Percentiles rank a stretch among this genome's conserved stretches.
Evolutionary conservation across 768 basidiomycete species (phyloP).

Genomic region (Auricularia sp.): DNA sequence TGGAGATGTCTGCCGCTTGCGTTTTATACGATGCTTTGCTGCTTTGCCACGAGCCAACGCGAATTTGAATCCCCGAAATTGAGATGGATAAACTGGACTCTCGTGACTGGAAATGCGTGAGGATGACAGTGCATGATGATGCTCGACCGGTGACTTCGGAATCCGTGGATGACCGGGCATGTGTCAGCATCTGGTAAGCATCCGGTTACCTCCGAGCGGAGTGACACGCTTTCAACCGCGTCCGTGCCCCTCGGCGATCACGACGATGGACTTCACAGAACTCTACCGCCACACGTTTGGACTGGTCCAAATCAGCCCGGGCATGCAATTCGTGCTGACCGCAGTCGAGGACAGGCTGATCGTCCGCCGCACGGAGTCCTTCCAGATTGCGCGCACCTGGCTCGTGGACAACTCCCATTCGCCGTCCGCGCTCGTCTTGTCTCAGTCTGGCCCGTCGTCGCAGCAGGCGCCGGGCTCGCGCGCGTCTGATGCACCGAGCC

Average conservation of each 20-base stretch:
- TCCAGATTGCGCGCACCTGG: conserved; percentile 78
- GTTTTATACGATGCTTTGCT: no score
- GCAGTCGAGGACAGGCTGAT: conserved; percentile 71
- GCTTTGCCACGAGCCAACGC: no score
- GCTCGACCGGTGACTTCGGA: no score
- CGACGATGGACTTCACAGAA: conserved; percentile 61
- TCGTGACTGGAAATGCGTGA: no score
- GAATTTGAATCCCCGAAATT: no score
- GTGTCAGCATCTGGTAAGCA: no score
- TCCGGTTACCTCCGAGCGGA: no score
- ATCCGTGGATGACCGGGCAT: no score
- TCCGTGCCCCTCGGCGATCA: background rate
- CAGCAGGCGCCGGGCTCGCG: conserved; percentile 16
- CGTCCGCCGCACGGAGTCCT: conserved; percentile 72
- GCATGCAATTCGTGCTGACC: conserved; percentile 76
- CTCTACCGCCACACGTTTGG: conserved; percentile 60
- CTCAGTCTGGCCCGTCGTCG: conserved; percentile 16
- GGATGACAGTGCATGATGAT: no score
- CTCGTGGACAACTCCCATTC: conserved; percentile 47
- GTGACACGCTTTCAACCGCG: no score
- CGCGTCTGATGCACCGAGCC: conserved; percentile 13
- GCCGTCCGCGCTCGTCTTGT: conserved; percentile 34
- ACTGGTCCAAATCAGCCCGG: conserved; percentile 74
- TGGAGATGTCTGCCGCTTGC: no score
- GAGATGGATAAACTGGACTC: no score